Conservation (phyloP, 345 rosid species). For the Turnera subulata region DNA sequence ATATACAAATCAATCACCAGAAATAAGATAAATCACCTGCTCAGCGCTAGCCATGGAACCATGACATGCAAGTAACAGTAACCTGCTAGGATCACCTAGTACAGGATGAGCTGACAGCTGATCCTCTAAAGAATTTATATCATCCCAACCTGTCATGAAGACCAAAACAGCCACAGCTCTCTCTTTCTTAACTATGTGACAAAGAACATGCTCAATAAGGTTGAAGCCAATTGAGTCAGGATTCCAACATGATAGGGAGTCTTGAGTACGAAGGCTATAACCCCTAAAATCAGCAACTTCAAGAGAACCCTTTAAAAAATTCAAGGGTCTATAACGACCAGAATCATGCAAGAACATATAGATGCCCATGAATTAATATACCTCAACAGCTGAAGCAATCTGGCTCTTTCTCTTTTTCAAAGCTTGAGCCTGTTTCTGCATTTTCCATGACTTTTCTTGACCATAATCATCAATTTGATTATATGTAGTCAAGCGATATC, state of each 20-base stretch:
- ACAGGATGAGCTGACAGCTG: slow-evolving; percentile 81
- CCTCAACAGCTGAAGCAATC: slow-evolving; percentile 90
- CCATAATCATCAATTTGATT: slow-evolving; percentile 99
- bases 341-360: slow-evolving; percentile 10
- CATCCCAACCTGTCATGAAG: slow-evolving; percentile 99
- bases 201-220: slow-evolving; percentile 84
- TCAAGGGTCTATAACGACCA: slow-evolving; percentile 14
- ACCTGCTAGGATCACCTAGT: slow-evolving; percentile 78
- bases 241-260: slow-evolving; percentile 87
- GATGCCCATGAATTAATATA: slow-evolving; percentile 18
- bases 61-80: slow-evolving; percentile 90
- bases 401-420: slow-evolving; percentile 74
- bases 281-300: slow-evolving; percentile 66
- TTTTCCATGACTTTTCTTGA: slow-evolving; percentile 92
- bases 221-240: slow-evolving; percentile 98
- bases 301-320: slow-evolving; percentile 64
- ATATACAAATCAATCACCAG: slow-evolving; percentile 38
- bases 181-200: slow-evolving; percentile 74
- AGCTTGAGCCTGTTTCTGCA: slow-evolving; percentile 84
- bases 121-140: slow-evolving; percentile 87
- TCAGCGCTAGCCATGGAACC: slow-evolving; percentile 99
- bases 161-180: slow-evolving; percentile 92
- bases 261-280: slow-evolving; percentile 53
- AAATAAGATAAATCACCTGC: too few relatives aligned
- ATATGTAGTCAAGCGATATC: slow-evolving; percentile 68